Percentiles rank a stretch among this genome's conserved stretches.
Conservation (phyloP, 805 yeast genomes). For the Komagataella pseudopastoris region DNA sequence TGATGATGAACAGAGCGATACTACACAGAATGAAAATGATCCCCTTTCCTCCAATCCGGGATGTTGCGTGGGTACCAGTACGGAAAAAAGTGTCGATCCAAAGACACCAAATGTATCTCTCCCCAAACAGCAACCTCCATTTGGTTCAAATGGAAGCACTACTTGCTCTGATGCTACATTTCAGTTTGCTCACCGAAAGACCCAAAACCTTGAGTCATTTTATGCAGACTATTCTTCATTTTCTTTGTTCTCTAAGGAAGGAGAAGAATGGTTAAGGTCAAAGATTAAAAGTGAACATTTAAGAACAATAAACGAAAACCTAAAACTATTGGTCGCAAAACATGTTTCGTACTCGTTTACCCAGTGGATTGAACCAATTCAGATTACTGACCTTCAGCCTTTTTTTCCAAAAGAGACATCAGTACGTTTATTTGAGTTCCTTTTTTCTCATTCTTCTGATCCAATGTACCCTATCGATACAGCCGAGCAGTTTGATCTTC, state of each 20-base stretch:
- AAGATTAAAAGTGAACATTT: conserved; percentile 10
- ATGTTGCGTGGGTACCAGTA: conserved; percentile 1
- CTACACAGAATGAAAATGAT: background rate
- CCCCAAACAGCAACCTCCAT: background rate
- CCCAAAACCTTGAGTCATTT: conserved; percentile 11
- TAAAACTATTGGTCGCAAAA: conserved; percentile 1
- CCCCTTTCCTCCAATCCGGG: background rate
- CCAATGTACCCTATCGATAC: conserved; percentile 4
- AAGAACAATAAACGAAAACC: conserved; percentile 9
- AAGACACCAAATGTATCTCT: background rate
- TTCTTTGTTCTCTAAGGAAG: conserved; percentile 25
- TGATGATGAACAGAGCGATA: background rate
- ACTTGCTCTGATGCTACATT: background rate
- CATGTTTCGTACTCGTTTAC: conserved; percentile 4
- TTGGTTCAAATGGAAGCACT: conserved; percentile 1
- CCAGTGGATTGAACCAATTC: conserved; percentile 22
- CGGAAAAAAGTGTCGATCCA: conserved; percentile 1
- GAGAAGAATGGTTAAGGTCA: conserved; percentile 24
- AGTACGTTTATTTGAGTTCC: conserved; percentile 5
- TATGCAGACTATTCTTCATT: conserved; percentile 18
- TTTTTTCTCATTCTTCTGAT: conserved; percentile 5
- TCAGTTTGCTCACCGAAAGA: conserved; percentile 5
- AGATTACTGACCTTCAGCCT: conserved; percentile 10
- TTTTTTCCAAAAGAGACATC: conserved; percentile 17
- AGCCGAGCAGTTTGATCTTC: conserved; percentile 7